Evolutionary conservation across 2,329 filamentous ascomycete species (phyloP), one percentile per base, ranked within the genome.

Genomic region (Fusarium secorum): DNA sequence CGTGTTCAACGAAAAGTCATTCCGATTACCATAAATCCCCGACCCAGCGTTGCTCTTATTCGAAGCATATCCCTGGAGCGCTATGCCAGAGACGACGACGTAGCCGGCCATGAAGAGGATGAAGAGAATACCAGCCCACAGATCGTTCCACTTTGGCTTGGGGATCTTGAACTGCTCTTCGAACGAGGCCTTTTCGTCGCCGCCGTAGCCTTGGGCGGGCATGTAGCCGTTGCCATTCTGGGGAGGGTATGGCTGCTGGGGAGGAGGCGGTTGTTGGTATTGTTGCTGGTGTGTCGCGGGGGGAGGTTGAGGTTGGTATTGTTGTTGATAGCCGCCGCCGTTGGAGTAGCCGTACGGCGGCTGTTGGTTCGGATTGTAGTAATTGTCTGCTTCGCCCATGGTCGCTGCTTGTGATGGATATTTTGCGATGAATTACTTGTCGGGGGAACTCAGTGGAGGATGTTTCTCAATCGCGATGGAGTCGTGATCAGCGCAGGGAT

Each of bases 111-210:
- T 91, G 28, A 92, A 90, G 22, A 88, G 80, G 39, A 96, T 85
- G 74, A 97, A 88, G 77, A 98, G 83, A 42, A 97, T 83, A 7
- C 92, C 94, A 7, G 95, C 95, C 95, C 95, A 98, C 30, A 93
- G 78, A 79, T 98, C 95, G 76, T 98, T 93, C 82, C 87, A 97
- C 80, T 95, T 97, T n/a, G 94, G 94, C 70, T 85, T 90, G 55
- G 93, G 88, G 56, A 98, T 81, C 81, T 91, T 91, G 85, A 98
- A 98, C 3, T 90, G 88, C 77, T 98, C 88, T 24, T 95, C 89
- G 78, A 97, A 98, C 33, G 82, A 83, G 36, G 83, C 82, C 77
- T 88, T 88, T 68, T 86, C 84, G 26, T 67, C 38, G 57, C 78
- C 77, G 33, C 79, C 79, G 44, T 81, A 78, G 35, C 78, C 72